These are phyloP conservation scores for Amphirosellinia nigrospora DNA, from an alignment of 495 filamentous ascomycete genomes.

Conservation along the genomic window DNA sequence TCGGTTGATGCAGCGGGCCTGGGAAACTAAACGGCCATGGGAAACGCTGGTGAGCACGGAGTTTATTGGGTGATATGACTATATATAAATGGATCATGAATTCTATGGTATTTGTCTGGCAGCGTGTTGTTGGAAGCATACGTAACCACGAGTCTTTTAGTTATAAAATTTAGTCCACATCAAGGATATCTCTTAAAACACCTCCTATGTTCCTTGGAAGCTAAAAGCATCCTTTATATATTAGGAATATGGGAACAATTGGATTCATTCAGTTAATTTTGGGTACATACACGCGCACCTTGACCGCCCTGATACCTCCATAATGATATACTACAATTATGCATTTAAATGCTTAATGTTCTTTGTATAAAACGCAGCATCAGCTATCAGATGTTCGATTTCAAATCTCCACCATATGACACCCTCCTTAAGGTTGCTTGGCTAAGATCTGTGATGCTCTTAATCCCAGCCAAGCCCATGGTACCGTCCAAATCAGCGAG, in stretches of 20 bases:
- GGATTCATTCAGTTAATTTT: not conserved
- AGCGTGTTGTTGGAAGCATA: not conserved
- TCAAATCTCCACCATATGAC: constrained; percentile 60
- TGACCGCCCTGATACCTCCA: not conserved
- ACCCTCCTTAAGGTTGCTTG: constrained; percentile 57
- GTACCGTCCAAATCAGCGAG: constrained; percentile 35
- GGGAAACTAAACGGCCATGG: constrained; percentile 67
- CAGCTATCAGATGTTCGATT: constrained; percentile 32
- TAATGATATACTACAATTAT: not conserved
- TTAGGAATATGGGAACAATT: not conserved
- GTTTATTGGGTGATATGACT: constrained; percentile 60
- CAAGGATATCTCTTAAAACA: constrained; percentile 7
- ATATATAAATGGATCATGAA: constrained; percentile 2
- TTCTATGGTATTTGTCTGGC: not conserved
- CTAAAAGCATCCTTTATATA: constrained; percentile 13
- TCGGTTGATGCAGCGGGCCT: constrained; percentile 69
- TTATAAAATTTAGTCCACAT: not conserved
- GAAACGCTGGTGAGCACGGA: constrained; percentile 68
- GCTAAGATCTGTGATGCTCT: constrained; percentile 59
- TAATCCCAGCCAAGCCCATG: constrained; percentile 33
- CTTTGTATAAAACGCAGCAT: not conserved
- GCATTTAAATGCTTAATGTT: not conserved
- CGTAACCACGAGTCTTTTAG: not conserved
- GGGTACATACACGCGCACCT: not conserved
- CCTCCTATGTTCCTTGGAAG: constrained; percentile 5